Evolutionary conservation across 2,329 filamentous ascomycete species (phyloP).

Genomic region (Elsinoe fawcettii): DNA sequence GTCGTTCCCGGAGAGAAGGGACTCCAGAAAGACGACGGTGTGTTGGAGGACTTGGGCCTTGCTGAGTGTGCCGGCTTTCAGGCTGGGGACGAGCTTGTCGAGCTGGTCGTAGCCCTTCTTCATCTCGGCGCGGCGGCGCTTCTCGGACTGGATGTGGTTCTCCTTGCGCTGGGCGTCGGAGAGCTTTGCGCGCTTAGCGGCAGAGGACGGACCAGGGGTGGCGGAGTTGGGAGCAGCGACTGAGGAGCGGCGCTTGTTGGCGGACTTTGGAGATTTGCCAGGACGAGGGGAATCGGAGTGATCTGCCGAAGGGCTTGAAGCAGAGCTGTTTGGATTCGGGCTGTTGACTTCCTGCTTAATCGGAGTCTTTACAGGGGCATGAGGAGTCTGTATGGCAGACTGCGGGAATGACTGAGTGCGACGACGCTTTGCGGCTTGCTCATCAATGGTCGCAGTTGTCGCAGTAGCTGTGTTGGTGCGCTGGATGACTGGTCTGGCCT

Average conservation of each 20-base stretch:
- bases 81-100: constrained; percentile 65
- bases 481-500: not conserved
- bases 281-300: constrained; percentile 3
- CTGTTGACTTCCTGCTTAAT: constrained; percentile 8
- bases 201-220: not conserved
- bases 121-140: constrained; percentile 75
- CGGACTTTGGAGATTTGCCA: not conserved
- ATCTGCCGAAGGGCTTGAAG: not conserved
- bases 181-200: constrained; percentile 44
- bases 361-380: not conserved
- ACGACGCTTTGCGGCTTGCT: constrained; percentile 8
- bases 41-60: constrained; percentile 73
- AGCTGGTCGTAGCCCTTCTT: constrained; percentile 76
- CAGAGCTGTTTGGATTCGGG: not conserved
- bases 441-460: not conserved
- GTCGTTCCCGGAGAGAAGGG: constrained; percentile 59
- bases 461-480: not conserved
- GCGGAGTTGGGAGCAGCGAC: not conserved
- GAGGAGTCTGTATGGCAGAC: not conserved
- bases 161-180: constrained; percentile 73
- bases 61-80: constrained; percentile 67
- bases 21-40: constrained; percentile 70
- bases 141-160: constrained; percentile 82
- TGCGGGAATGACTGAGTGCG: constrained; percentile 10
- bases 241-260: not conserved